Percentiles rank a stretch among this genome's conserved stretches.
phyloP scores from a whole-genome alignment of 805 yeast genomes.

The Wickerhamiella sorbophila region DNA sequence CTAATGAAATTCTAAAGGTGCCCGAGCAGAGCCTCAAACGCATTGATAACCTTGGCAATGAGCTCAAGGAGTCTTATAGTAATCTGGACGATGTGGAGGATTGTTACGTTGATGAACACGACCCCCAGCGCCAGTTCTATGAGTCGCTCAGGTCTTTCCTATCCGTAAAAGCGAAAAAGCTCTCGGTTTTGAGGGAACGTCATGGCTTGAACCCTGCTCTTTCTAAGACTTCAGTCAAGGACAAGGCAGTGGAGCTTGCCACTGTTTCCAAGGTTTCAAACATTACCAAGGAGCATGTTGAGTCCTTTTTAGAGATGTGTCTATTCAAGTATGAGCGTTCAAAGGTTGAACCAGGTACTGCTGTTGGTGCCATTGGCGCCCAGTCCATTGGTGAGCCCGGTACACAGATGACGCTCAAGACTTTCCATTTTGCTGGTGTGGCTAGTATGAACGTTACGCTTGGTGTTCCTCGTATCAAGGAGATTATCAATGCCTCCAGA shows the following conservation, averaged over 20 bases:
- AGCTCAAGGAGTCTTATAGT: slow-evolving; percentile 18
- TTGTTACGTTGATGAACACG: slow-evolving; percentile 66
- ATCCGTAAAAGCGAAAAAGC: slow-evolving; percentile 36
- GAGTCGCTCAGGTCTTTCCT: slow-evolving; percentile 57
- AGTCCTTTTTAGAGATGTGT: slow-evolving; percentile 59
- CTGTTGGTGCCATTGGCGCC: slow-evolving; percentile 98
- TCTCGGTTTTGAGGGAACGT: slow-evolving; percentile 43
- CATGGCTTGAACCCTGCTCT: slow-evolving; percentile 36
- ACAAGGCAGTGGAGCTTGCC: slow-evolving; percentile 20
- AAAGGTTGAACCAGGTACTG: slow-evolving; percentile 96
- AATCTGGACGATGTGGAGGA: slow-evolving; percentile 24
- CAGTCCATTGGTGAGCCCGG: slow-evolving; percentile 99
- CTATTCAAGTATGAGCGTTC: slow-evolving; percentile 74
- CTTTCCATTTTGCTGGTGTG: slow-evolving; percentile 99
- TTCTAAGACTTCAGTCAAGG: slow-evolving; percentile 31
- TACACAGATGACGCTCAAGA: slow-evolving; percentile 92
- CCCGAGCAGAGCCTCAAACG: slow-evolving; percentile 46
- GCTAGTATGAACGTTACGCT: slow-evolving; percentile 97
- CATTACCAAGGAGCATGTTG: slow-evolving; percentile 46
- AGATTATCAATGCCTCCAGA: slow-evolving; percentile 94
- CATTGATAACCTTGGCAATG: slow-evolving; percentile 57
- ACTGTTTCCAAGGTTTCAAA: slow-evolving; percentile 31
- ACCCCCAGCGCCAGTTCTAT: slow-evolving; percentile 79
- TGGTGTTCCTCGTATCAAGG: slow-evolving; percentile 99
- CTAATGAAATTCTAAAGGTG: slow-evolving; percentile 45